Evolutionary conservation across 345 rosid genomes (phyloP), one percentile per base, ranked within the genome.

Genomic region (Aegle marmelos): DNA sequence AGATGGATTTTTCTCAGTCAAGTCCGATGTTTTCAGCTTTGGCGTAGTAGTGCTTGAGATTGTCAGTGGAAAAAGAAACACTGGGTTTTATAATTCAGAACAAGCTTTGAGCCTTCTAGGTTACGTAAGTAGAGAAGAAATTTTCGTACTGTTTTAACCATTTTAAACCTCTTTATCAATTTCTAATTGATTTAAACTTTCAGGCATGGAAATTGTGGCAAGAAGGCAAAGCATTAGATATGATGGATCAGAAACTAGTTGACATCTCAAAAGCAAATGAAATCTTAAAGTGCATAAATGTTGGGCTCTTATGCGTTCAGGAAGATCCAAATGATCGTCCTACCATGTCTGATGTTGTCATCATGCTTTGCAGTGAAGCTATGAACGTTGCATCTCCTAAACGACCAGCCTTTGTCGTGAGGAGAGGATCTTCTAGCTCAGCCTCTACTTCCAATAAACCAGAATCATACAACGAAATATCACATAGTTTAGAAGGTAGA

Each of bases 121-220:
- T 21, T 30, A 77, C 54, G 82, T 77, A 74, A 82, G 81, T 67
- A 7, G 17, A 34, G 4, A 0, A 14, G 81, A 57, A 39, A 72
- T 76, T 22, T 19, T 54, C n/a, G 0, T 53, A 5, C 9, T 31
- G 10, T 6, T 58, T 65, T 57, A 24, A 17, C 24, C 45, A 45
- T 56, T 50, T 68, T 57, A 50, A 50, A 16, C 60, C 57, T 73
- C 62, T 37, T 37, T 31, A 69, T 14, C 62, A 45, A 28, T 7
- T 54, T 17, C 31, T 24, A 31, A 28, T 67, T 21, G 31, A 34
- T 62, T 56, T 28, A 9, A 68, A 33, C 25, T 53, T 71, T 14
- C 88, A 91, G 95, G 85, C 81, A 14, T 91, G 95, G 95, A 78
- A 74, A 37, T 82, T 86, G 66, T 85, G 92, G 91, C 82, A 83